Evolutionary conservation across 176 grass and related monocot genomes (phyloP), one percentile per base, ranked within the genome.

Genomic region (Rhynchospora tenuis): DNA sequence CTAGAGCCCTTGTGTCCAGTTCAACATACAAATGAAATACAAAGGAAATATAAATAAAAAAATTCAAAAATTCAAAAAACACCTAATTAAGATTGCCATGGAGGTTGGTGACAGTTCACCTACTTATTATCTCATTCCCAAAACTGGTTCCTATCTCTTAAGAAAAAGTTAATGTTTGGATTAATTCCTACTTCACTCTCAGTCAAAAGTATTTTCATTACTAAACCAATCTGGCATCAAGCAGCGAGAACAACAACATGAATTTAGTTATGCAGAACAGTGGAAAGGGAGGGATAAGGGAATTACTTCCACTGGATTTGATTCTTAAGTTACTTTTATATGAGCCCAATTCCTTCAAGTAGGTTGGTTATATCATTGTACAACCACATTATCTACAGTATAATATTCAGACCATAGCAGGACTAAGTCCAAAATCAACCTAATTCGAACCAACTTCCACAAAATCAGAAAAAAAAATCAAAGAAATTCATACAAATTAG

Each of bases 261-360:
- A n/a, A n/a, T n/a, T n/a, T n/a, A n/a, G n/a, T n/a, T n/a, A n/a
- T n/a, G n/a, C n/a, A n/a, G n/a, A n/a, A n/a, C n/a, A n/a, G n/a
- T n/a, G n/a, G n/a, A n/a, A n/a, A n/a, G n/a, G n/a, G n/a, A n/a
- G n/a, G n/a, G n/a, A n/a, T n/a, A n/a, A n/a, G n/a, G n/a, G n/a
- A n/a, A n/a, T 93, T 95, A 99, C 96, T 93, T 95, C 91, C 91
- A 93, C 78, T 69, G 57, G 28, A 99, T 95, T 88, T 55, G 85
- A 64, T 95, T 99, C 80, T 95, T 99, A 42, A 85, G 86, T 73
- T 91, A 95, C 89, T 99, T 99, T 87, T n/a, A n/a, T n/a, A n/a
- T n/a, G n/a, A n/a, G n/a, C n/a, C n/a, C n/a, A n/a, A n/a, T n/a
- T n/a, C n/a, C n/a, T 99, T 91, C 86, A n/a, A n/a, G n/a, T 52